Base-by-base conservation (phyloP, 2,329 filamentous ascomycete species). In the Fusarium udum region DNA sequence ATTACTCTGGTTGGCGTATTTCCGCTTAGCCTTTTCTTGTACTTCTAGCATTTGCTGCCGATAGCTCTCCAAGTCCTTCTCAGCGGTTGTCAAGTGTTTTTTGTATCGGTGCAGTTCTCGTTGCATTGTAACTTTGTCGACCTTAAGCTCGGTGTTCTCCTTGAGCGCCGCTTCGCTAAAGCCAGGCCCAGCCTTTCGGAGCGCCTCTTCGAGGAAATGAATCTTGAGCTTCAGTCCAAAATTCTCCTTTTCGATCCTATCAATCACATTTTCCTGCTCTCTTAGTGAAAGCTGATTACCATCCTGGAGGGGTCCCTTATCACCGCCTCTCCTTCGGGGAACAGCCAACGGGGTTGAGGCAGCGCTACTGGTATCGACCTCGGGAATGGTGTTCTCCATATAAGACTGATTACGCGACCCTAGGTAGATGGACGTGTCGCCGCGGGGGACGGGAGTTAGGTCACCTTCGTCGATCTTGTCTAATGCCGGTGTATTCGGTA, bases 181-280 rank as follows among this genome's bases (percentile, higher is more conserved):
- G 62, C 95, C 94, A 13, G 94, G 95, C 2, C 95, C 95, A 61
- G 92, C 90, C 81, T 97, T 97, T 60, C 92, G 90, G 56, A 99
- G 84, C 20, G 94, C 93, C 76, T 98, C 94, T 81, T 99, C 95
- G 63, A 99, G 88, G 81, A 97, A 99, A 82, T 98, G 95, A 60
- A 98, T 97, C 82, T 97, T 98, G 76, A 98, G 88, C 83, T 98
- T 98, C 61, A 99, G 87, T 31, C 94, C 94, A 80, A 98, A 99
- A 80, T 99, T 99, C 80, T 98, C 96, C 85, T 99, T 99, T 80
- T 98, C 95, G 77, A 99, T 95, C 79, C 93, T 93, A 84, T 98
- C 94, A 76, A 99, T 95, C 75, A 96, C 93, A 76, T 94, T 95
- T 83, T 98, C 96, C 82, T 99, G 96, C 80, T 99, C 96, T 69